Base-by-base conservation (phyloP, 805 yeast species). In the Kluyveromyces aestuarii region DNA sequence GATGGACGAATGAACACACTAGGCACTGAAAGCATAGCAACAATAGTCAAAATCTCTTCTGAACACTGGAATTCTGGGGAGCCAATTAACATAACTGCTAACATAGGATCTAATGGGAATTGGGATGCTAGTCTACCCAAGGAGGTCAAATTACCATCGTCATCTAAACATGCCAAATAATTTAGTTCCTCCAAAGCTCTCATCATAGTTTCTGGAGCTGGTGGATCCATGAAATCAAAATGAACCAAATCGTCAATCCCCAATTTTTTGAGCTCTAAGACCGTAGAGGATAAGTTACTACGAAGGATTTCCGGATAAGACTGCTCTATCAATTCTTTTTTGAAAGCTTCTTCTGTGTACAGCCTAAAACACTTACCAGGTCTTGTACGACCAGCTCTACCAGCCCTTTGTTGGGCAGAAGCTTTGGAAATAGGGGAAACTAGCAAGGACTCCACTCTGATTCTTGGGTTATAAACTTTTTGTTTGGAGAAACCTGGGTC, bases 121-220 rank as follows among this genome's bases (percentile, higher is more conserved):
- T 84, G 83, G 1, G 96, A 87, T 1, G 96, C 95, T 60, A 84
- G 66, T 58, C 96, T 77, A 51, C 99, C 99, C 52, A 91, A 72
- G 1, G 93, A 78, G 0, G 98, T 93, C 56, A 91, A 71, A 48
- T 84, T 83, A 52, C 98, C 99, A 43, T 88, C 91, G 64, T 93
- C 96, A 56, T 87, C 87, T 47, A 91, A 75, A 71, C 97, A 93
- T 19, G 84, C 82, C 52, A 91, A 72, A 63, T 88, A 93, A 63
- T 93, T 90, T 60, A 91, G 75, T 67, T 91, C 99, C 67, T 91
- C 99, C 53, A 91, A 72, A 0, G 98, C 98, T 65, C 99, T 78
- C 99, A 93, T 93, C 99, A 91, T 93, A 7, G 99, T 93, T 68
- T 91, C 99, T 9, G 99, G 99, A 2, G 98, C 98, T 13, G 99